Percentiles rank a stretch among this genome's conserved stretches.
Evolutionary conservation across 129 eudicot genomes (phyloP).

Genomic region (Dittrichia graveolens): DNA sequence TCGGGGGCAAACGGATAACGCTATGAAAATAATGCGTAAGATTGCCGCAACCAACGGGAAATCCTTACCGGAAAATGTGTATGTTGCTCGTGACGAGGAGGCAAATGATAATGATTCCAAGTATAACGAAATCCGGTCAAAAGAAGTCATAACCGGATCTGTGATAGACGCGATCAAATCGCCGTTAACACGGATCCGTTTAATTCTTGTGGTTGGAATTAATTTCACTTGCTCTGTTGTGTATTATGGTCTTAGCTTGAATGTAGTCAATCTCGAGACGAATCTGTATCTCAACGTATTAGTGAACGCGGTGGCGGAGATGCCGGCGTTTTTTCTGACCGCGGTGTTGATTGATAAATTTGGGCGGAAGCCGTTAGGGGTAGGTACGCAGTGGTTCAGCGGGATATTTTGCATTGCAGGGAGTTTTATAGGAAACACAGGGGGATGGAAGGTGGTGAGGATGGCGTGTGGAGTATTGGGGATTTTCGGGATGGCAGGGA

Average conservation of each 20-base stretch:
- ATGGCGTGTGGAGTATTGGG: conserved; percentile 85
- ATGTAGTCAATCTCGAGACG: conserved; percentile 91
- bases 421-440: conserved; percentile 45
- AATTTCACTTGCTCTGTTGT: conserved; percentile 75
- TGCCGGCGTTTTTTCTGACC: conserved; percentile 77
- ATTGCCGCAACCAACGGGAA: conserved; percentile 60
- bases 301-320: conserved; percentile 75
- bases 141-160: conserved; percentile 56
- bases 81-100: conserved; percentile 67
- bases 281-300: conserved; percentile 73
- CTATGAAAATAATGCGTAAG: conserved; percentile 60
- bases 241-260: conserved; percentile 87
- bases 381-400: conserved; percentile 86
- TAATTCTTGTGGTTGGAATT: conserved; percentile 63
- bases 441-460: conserved; percentile 61
- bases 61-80: conserved; percentile 51
- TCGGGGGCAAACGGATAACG: conserved; percentile 55
- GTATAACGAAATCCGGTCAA: conserved; percentile 19
- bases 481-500: conserved; percentile 96
- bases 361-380: conserved; percentile 80
- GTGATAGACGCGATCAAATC: conserved; percentile 60
- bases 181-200: conserved; percentile 59
- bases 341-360: conserved; percentile 64
- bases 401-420: conserved; percentile 74
- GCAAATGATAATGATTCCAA: conserved; percentile 20